phyloP scores from a whole-genome alignment of 768 basidiomycete species.

The Lactarius psammicola region DNA sequence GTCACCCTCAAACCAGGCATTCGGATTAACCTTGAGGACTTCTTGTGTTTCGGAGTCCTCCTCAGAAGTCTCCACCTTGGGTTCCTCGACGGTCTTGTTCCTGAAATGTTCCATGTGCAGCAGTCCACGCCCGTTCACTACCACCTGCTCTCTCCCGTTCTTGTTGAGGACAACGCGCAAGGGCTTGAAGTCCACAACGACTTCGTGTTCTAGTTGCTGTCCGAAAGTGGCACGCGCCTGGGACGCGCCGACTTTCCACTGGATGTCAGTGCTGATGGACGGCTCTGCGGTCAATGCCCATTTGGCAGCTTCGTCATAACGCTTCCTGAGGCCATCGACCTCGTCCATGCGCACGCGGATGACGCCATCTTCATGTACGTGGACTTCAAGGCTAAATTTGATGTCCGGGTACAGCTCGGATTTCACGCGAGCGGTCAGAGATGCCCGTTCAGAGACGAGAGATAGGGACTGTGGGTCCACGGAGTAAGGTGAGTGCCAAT shows the following conservation, averaged over 20 bases:
- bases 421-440: constrained; percentile 72
- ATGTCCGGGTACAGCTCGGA: constrained; percentile 82
- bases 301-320: constrained; percentile 87
- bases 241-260: constrained; percentile 66
- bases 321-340: constrained; percentile 68
- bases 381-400: constrained; percentile 77
- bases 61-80: constrained; percentile 47
- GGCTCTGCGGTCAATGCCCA: constrained; percentile 88
- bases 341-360: constrained; percentile 95
- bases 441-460: constrained; percentile 51
- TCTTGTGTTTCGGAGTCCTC: constrained; percentile 45
- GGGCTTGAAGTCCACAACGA: constrained; percentile 72
- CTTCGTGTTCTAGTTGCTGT: constrained; percentile 56
- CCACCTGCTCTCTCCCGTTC: constrained; percentile 77
- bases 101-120: constrained; percentile 99
- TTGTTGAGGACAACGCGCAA: constrained; percentile 70
- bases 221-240: constrained; percentile 66
- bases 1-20: constrained; percentile 88
- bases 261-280: constrained; percentile 51
- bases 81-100: constrained; percentile 49
- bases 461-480: constrained; percentile 57
- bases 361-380: constrained; percentile 84
- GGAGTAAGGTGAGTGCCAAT: constrained; percentile 88
- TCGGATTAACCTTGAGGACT: constrained; percentile 51
- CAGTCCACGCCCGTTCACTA: constrained; percentile 84